Base-by-base conservation (phyloP, 257 asterid genomes). In the Solanum virginianum region DNA sequence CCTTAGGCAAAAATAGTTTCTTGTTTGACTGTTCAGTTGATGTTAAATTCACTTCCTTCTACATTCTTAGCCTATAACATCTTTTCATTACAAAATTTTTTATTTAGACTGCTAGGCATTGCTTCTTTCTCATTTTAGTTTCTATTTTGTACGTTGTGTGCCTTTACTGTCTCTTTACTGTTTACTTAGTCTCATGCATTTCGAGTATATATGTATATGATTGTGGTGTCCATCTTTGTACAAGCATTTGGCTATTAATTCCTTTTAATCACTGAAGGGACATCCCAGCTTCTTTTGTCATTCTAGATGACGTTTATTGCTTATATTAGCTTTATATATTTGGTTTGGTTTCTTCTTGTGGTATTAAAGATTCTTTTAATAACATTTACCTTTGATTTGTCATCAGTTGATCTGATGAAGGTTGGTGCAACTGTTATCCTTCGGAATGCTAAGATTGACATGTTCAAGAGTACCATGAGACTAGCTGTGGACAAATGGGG, bases 401-500 rank as follows among this genome's bases (percentile, higher is more conserved):
- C 5, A 43, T 24, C 94, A 92, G 97, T 94, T 85, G 95, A 93
- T 77, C 5, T 90, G 90, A 89, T 94, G 97, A 88, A 88, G 65
- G 91, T 94, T 6, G 95, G 92, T 17, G 51, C 84, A 17, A 89
- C 91, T 10, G 89, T 92, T 63, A 90, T 90, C 83, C 86, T 94
- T 43, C 91, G 95, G 12, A 94, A 94, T 79, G 95, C 98, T 32
- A 94, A 90, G 92, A 94, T 94, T 1, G 91, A 90, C 87, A 91
- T 94, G 93, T 94, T 91, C 90, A 94, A 89, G 88, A 95, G 90
- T 60, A 71, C 90, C 12, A 92, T 91, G 98, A 91, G 98, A 91
- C 93, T 94, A 43, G 93, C 91, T 45, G 93, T 92, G 5, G 94
- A 94, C 87, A 94, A 91, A 77, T 93, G 98, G 98, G 98, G 98